Conservation (phyloP, 2,329 filamentous ascomycete genomes). For the Harringtonia aguacate region DNA sequence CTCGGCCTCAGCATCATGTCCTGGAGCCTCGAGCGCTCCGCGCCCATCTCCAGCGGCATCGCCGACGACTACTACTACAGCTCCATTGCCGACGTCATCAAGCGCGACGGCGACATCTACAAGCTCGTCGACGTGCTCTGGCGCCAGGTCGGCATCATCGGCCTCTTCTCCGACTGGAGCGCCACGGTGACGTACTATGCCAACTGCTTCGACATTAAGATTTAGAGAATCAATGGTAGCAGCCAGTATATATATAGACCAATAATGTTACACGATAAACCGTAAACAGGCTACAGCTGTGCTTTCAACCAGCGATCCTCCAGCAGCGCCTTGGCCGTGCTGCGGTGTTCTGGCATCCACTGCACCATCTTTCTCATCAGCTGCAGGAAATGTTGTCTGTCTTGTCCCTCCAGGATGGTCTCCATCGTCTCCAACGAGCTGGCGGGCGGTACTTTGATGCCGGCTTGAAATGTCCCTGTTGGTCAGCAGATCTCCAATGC, state of each 20-base stretch:
- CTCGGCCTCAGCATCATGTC: conserved; percentile 54
- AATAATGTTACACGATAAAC: too few species aligned
- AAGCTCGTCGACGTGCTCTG: conserved; percentile 54
- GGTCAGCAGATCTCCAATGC: background rate
- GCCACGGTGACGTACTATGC: conserved; percentile 61
- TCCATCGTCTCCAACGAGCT: background rate
- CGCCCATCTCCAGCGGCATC: conserved; percentile 41
- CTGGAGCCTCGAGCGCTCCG: conserved; percentile 59
- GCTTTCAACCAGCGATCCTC: too few species aligned
- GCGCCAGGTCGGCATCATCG: conserved; percentile 47
- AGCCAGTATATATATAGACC: too few species aligned
- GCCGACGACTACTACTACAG: conserved; percentile 45
- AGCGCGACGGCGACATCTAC: conserved; percentile 56
- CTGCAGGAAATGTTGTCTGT: background rate
- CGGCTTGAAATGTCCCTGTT: background rate
- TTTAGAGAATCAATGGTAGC: too few species aligned
- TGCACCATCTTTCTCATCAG: background rate
- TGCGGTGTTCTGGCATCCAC: background rate
- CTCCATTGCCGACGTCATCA: conserved; percentile 40
- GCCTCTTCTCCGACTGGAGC: conserved; percentile 60
- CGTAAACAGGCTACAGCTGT: too few species aligned
- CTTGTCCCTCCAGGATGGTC: background rate
- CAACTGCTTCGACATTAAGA: conserved; percentile 45
- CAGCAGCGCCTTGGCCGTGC: background rate
- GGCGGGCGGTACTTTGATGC: background rate